phyloP scores from a whole-genome alignment of 345 rosid genomes.

The Ricinus communis region DNA sequence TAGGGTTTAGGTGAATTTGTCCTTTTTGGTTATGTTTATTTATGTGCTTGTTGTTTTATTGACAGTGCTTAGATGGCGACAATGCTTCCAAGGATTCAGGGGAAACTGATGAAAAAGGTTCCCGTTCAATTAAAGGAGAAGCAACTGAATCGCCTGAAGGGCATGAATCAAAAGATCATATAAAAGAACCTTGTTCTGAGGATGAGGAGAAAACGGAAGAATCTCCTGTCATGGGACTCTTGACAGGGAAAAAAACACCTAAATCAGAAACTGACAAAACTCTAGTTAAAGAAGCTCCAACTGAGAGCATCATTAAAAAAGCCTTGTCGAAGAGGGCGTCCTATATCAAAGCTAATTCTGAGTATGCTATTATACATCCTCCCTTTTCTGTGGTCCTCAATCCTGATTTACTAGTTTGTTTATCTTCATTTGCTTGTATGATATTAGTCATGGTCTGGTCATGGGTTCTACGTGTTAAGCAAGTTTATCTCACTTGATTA shows the following conservation, averaged over 20 bases:
- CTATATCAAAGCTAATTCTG: slow-evolving; percentile 63
- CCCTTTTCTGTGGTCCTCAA: no score
- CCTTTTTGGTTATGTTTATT: no score
- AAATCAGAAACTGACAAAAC: slow-evolving; percentile 33
- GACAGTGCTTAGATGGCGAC: slow-evolving; percentile 52
- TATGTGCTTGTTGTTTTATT: background rate
- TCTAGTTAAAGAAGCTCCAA: slow-evolving; percentile 41
- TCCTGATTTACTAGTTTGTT: background rate
- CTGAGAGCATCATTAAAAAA: slow-evolving; percentile 47
- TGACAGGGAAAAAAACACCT: slow-evolving; percentile 41
- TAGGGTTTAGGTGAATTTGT: no score
- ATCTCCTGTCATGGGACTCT: slow-evolving; percentile 72
- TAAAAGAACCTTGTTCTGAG: slow-evolving; percentile 43
- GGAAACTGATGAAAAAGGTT: slow-evolving; percentile 36
- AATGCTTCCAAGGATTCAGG: slow-evolving; percentile 48
- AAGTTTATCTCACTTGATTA: slow-evolving; percentile 14
- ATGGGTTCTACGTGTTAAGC: background rate
- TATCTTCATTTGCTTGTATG: background rate
- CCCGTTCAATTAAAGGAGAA: slow-evolving; percentile 31
- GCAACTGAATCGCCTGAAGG: slow-evolving; percentile 42
- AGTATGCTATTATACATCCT: slow-evolving; percentile 44
- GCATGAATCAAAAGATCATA: slow-evolving; percentile 36
- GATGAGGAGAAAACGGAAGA: slow-evolving; percentile 64
- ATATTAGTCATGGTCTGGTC: background rate
- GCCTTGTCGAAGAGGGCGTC: slow-evolving; percentile 61